Conservation (phyloP, 768 basidiomycete genomes). For the Termitomyces sp. region DNA sequence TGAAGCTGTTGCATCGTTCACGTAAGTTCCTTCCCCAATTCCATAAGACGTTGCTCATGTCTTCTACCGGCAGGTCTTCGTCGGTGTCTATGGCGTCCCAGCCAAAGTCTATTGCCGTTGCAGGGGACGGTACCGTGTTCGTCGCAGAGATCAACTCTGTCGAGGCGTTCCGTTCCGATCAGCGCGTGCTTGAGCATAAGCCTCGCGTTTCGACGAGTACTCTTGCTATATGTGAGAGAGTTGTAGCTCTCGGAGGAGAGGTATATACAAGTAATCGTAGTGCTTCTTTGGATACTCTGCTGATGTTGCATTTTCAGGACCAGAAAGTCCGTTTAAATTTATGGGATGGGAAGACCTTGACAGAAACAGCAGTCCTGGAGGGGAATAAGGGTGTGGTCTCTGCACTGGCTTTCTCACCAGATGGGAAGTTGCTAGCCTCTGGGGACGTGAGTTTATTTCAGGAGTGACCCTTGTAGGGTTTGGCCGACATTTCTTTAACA, state of each 20-base stretch:
- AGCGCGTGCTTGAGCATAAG: constrained; percentile 53
- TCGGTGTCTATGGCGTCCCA: constrained; percentile 51
- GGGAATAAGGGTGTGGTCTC: constrained; percentile 68
- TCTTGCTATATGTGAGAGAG: constrained; percentile 42
- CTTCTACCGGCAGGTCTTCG: constrained; percentile 34
- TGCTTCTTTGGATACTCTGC: background rate
- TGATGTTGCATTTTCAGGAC: constrained; percentile 38
- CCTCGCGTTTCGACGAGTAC: constrained; percentile 49
- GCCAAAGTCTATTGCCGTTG: constrained; percentile 59
- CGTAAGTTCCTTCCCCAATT: background rate
- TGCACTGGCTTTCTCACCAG: constrained; percentile 73
- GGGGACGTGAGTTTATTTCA: constrained; percentile 67
- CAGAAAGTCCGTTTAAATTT: constrained; percentile 67
- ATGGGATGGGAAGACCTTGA: constrained; percentile 64
- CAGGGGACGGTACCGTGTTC: constrained; percentile 60
- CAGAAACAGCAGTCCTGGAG: constrained; percentile 50
- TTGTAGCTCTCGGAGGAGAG: constrained; percentile 73
- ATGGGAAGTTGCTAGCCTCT: constrained; percentile 68
- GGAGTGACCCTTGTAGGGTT: background rate
- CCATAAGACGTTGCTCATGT: background rate
- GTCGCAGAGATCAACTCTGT: constrained; percentile 51
- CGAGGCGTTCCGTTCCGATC: constrained; percentile 67
- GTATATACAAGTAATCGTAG: constrained; percentile 34
- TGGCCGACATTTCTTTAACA: constrained; percentile 22
- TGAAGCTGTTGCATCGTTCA: constrained; percentile 31